Evolutionary conservation across 805 yeast genomes (phyloP).

Genomic region (Danielia oregonensis): DNA sequence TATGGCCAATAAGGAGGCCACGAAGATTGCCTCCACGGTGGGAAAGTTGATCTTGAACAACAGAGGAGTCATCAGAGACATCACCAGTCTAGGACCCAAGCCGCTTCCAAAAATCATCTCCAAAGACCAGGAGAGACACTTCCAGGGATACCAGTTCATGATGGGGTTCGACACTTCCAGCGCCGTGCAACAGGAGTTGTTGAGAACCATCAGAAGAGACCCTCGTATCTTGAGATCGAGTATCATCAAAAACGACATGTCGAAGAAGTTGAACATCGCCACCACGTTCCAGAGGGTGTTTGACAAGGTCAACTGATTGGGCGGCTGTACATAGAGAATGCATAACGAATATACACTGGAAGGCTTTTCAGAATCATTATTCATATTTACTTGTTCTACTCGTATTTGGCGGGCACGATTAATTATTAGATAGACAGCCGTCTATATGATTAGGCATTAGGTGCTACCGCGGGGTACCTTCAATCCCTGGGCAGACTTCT

Average conservation of each 20-base stretch:
- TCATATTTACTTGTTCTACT: too few species aligned
- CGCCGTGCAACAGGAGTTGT: conserved; percentile 80
- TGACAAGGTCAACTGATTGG: conserved; percentile 8
- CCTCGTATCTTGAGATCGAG: conserved; percentile 86
- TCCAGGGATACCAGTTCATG: conserved; percentile 84
- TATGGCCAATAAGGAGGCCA: conserved; percentile 35
- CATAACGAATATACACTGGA: too few species aligned
- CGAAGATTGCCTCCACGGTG: conserved; percentile 52
- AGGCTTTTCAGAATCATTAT: too few species aligned
- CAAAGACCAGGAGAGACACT: conserved; percentile 84
- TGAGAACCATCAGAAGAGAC: conserved; percentile 76
- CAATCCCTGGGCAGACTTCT: too few species aligned
- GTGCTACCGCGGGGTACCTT: too few species aligned
- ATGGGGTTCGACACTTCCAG: conserved; percentile 85
- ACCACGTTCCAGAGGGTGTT: conserved; percentile 48
- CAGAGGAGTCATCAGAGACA: conserved; percentile 89
- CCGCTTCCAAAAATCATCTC: conserved; percentile 77
- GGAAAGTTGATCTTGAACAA: conserved; percentile 81
- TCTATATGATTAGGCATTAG: too few species aligned
- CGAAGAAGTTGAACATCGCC: conserved; percentile 50
- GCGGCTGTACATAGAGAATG: not conserved
- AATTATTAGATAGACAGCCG: too few species aligned
- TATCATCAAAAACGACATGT: conserved; percentile 60
- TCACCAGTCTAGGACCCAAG: conserved; percentile 73
- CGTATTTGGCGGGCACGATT: too few species aligned